phyloP scores from a whole-genome alignment of 2,329 filamentous ascomycete species.

The Microsporum canis region DNA sequence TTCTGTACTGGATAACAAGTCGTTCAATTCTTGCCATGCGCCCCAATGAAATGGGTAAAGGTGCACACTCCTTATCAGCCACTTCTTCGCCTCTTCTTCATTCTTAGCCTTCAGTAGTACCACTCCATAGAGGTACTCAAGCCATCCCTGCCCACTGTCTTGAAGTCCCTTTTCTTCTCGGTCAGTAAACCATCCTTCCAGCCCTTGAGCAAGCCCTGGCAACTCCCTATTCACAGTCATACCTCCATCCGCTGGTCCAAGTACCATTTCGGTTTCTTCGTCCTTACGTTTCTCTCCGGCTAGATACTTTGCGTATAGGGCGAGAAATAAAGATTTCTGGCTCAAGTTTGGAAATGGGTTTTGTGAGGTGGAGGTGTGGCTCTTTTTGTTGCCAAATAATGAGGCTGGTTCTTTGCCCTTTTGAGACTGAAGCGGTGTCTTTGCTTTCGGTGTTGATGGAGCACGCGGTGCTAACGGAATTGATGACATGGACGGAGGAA shows the following conservation, averaged over 20 bases:
- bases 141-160: slow-evolving; percentile 69
- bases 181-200: slow-evolving; percentile 71
- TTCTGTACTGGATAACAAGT: slow-evolving; percentile 65
- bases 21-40: slow-evolving; percentile 85
- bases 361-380: slow-evolving; percentile 20
- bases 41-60: slow-evolving; percentile 94
- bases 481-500: slow-evolving; percentile 67
- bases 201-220: slow-evolving; percentile 57
- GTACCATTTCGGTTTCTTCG: slow-evolving; percentile 93
- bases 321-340: slow-evolving; percentile 84
- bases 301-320: slow-evolving; percentile 83
- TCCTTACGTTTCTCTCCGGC: slow-evolving; percentile 93
- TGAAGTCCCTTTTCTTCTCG: slow-evolving; percentile 50
- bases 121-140: slow-evolving; percentile 75
- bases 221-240: slow-evolving; percentile 78
- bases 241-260: slow-evolving; percentile 83
- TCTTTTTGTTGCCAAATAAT: slow-evolving; percentile 28
- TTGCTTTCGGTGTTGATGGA: slow-evolving; percentile 16
- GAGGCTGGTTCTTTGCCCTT: slow-evolving; percentile 52
- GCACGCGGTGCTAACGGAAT: slow-evolving; percentile 46
- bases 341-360: slow-evolving; percentile 49
- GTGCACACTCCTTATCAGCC: slow-evolving; percentile 79
- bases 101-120: slow-evolving; percentile 85
- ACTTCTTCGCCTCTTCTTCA: slow-evolving; percentile 70
- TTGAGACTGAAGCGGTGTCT: slow-evolving; percentile 23